Evolutionary conservation across 225 moss, liverwort and hornwort genomes (phyloP).

Genomic region (Pseudisothecium myosuroides): DNA sequence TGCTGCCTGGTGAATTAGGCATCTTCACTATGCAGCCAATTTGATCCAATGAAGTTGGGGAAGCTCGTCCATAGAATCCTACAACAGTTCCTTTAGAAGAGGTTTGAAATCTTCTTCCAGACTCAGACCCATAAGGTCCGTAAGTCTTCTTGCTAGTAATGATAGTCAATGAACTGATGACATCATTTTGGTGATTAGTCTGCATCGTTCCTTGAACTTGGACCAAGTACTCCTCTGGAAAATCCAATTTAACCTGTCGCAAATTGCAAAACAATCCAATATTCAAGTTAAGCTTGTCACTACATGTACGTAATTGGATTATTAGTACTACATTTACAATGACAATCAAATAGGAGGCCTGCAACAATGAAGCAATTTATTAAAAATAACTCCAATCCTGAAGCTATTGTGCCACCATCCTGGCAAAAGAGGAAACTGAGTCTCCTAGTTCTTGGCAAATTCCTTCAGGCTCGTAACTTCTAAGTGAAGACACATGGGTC

Average conservation of each 20-base stretch:
- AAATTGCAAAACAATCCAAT: not conserved
- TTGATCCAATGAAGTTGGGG: not conserved
- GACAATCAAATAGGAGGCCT: no score
- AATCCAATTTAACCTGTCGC: not conserved
- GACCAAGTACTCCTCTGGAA: not conserved
- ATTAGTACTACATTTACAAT: no score
- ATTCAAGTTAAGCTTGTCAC: not conserved
- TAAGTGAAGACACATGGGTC: no score
- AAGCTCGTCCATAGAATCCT: not conserved
- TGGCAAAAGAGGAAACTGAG: no score
- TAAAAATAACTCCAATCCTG: no score
- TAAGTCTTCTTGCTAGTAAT: not conserved
- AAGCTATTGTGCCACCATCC: no score
- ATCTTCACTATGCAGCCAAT: not conserved
- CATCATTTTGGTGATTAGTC: not conserved
- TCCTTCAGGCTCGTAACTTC: no score
- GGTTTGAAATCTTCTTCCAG: not conserved
- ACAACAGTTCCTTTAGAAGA: not conserved
- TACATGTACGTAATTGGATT: not conserved
- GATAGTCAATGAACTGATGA: not conserved
- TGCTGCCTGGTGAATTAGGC: no score
- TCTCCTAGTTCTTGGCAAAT: no score
- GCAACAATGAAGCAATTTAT: no score
- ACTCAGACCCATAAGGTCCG: not conserved
- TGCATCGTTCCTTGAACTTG: not conserved